phyloP scores from a whole-genome alignment of 306 rosid species.

The Myrica gale region DNA sequence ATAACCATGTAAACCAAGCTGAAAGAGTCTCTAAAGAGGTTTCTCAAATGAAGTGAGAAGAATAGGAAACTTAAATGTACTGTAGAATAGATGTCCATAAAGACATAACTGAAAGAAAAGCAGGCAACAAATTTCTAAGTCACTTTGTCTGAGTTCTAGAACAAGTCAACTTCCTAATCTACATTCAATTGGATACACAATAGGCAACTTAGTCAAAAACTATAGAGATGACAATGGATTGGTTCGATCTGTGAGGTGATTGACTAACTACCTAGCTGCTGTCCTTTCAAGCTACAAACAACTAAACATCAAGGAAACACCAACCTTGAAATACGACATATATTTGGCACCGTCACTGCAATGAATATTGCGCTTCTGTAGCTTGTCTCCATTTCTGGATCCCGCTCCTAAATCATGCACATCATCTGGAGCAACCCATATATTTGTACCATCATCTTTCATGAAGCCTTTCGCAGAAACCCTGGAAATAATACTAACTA shows the following conservation, averaged over 20 bases:
- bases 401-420: slow-evolving; percentile 41
- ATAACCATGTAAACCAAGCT: background rate
- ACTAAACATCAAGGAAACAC: slow-evolving; percentile 18
- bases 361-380: slow-evolving; percentile 41
- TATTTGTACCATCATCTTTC: slow-evolving; percentile 49
- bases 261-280: background rate
- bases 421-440: slow-evolving; percentile 43
- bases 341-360: slow-evolving; percentile 69
- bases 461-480: slow-evolving; percentile 40
- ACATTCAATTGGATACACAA: background rate
- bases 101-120: background rate
- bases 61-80: background rate
- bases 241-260: slow-evolving; percentile 12
- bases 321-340: slow-evolving; percentile 96
- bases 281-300: slow-evolving; percentile 11
- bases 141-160: background rate
- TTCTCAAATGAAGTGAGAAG: background rate
- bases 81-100: background rate
- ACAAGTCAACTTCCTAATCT: background rate
- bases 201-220: background rate
- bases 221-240: background rate
- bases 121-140: background rate
- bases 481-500: slow-evolving; percentile 46
- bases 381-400: slow-evolving; percentile 56
- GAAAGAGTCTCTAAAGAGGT: background rate